Conservation (phyloP, 202 grass and related monocot genomes). For the Musa balbisiana region DNA sequence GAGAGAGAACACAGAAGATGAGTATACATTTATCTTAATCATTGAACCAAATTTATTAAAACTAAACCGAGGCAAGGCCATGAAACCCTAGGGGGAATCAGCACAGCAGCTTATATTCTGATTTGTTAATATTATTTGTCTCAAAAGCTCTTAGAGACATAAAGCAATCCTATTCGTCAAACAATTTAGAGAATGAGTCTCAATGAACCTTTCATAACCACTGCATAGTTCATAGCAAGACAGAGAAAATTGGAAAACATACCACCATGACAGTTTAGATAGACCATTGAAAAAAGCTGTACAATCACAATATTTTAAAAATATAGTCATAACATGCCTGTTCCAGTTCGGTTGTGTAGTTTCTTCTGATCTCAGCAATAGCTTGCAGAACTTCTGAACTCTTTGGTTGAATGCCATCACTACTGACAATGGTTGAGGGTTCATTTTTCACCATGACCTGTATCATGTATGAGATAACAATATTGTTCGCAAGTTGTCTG, state of each 20-base stretch:
- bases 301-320: background rate
- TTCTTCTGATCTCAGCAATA: slow-evolving; percentile 74
- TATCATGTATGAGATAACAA: slow-evolving; percentile 11
- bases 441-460: slow-evolving; percentile 60
- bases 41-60: too few species aligned
- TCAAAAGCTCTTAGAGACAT: too few species aligned
- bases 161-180: too few species aligned
- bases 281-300: background rate
- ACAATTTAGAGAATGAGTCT: too few species aligned
- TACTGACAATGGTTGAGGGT: slow-evolving; percentile 32
- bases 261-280: too few species aligned
- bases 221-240: background rate
- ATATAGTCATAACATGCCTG: slow-evolving; percentile 36
- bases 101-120: too few species aligned
- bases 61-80: too few species aligned
- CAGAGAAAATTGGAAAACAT: too few species aligned
- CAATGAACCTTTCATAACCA: background rate
- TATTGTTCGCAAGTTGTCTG: background rate
- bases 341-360: slow-evolving; percentile 80
- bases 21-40: background rate
- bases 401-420: slow-evolving; percentile 38
- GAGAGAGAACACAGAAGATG: background rate
- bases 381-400: slow-evolving; percentile 33
- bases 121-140: too few species aligned
- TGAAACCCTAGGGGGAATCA: too few species aligned